phyloP scores from a whole-genome alignment of 208 protist species.

The Acanthamoeba sp. region DNA sequence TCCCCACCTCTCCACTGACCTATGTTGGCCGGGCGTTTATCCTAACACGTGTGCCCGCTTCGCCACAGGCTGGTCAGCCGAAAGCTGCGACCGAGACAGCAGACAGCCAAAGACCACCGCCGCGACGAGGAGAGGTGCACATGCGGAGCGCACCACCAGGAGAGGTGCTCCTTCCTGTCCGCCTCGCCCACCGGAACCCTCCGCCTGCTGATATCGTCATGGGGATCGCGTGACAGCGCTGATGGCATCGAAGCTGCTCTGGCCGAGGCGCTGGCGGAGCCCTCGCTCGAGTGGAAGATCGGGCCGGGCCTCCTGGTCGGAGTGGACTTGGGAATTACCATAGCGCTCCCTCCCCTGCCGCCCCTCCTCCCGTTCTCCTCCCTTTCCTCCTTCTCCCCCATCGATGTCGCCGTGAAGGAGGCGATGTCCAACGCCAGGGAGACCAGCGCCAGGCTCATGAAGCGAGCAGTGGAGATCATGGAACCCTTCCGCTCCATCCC shows the following conservation, averaged over 20 bases:
- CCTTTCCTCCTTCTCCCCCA: neutral
- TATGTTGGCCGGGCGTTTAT: neutral
- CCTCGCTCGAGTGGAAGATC: neutral
- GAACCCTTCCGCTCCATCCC: neutral
- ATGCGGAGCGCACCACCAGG: neutral
- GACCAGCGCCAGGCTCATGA: neutral
- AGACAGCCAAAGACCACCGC: neutral
- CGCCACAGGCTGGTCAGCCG: neutral
- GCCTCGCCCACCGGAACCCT: too few relatives aligned
- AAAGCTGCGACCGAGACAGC: neutral
- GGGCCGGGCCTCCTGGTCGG: neutral
- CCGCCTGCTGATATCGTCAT: too few relatives aligned
- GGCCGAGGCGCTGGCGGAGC: neutral
- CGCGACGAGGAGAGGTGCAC: neutral
- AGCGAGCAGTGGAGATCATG: conserved; percentile 39
- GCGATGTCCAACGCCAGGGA: neutral
- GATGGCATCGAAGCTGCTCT: neutral
- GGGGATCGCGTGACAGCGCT: too few relatives aligned
- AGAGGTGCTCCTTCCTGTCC: neutral
- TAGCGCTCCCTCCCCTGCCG: neutral
- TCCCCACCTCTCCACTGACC: neutral
- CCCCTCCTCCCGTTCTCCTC: neutral
- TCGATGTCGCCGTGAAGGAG: neutral
- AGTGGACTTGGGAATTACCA: neutral
- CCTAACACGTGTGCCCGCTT: neutral